Conservation (phyloP, 306 rosid species). For the Rosa multiflora region DNA sequence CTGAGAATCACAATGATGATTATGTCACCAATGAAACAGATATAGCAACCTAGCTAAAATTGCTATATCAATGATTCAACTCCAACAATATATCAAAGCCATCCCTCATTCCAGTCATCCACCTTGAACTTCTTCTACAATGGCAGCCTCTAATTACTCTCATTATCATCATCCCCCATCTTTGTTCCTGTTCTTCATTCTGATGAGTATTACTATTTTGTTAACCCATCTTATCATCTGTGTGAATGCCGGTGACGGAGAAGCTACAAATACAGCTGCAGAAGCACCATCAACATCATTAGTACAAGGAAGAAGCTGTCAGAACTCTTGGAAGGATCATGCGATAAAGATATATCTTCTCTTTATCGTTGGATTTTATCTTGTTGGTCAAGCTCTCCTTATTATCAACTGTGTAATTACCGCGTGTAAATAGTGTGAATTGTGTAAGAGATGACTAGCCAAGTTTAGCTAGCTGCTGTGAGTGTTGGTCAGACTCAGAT, state of each 20-base stretch:
- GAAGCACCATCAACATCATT: background rate
- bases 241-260: background rate
- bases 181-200: background rate
- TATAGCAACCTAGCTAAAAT: background rate
- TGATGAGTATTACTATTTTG: background rate
- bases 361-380: background rate
- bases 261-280: background rate
- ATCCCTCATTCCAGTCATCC: background rate
- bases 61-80: background rate
- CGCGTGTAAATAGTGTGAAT: background rate
- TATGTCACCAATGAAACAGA: background rate
- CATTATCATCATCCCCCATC: background rate
- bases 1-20: background rate
- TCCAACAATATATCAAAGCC: background rate
- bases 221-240: background rate
- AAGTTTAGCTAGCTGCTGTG: background rate
- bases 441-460: background rate
- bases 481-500: background rate
- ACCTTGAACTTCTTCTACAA: background rate
- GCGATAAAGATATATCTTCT: background rate
- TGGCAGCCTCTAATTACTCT: background rate
- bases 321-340: background rate
- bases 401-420: background rate
- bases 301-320: background rate
- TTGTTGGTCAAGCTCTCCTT: background rate